Base-by-base conservation (phyloP, 345 rosid genomes). In the Gossypium arboreum region DNA sequence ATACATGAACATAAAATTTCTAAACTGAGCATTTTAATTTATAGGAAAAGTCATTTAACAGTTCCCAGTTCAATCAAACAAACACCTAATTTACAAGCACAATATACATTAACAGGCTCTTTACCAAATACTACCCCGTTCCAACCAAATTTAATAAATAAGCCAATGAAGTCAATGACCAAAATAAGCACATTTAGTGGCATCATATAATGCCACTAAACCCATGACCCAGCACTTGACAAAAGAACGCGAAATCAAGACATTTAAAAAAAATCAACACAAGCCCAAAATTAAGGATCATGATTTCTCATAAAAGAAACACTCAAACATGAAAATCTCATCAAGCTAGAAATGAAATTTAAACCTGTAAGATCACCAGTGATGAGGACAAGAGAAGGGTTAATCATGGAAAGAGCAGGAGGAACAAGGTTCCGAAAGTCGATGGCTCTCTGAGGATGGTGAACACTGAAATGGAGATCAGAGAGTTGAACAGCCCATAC, bases 391-490 rank as follows among this genome's bases (percentile, higher is more conserved):
- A 94, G 92, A 71, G 90, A 89, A 51, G 99, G 99, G 24, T 88
- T 89, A 84, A 93, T 91, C 75, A 88, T 69, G 79, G 91, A 81
- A 60, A 95, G 93, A 80, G 88, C 87, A 48, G 92, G 87, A 9
- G 87, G 91, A n/a, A 91, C 76, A 29, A 83, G 71, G 55, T 73
- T 79, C 66, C 58, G 84, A 82, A 95, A 95, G 72, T 91, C 90
- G 18, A 80, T 73, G 65, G 98, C 98, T 83, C 98, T 88, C 17
- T 89, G 86, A 39, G 98, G 98, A 18, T 90, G 87, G 83, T 90
- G 94, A 70, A 93, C 96, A 67, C 99, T 95, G 87, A 95, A 94
- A 81, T 95, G 99, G 76, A 92, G 99, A 87, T 95, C 99, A 57
- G 99, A 95, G 25, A 95, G 87, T 85, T 95, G 99, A 79, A 95